phyloP scores from a whole-genome alignment of 768 basidiomycete species.

The Boletus subcaerulescens region DNA sequence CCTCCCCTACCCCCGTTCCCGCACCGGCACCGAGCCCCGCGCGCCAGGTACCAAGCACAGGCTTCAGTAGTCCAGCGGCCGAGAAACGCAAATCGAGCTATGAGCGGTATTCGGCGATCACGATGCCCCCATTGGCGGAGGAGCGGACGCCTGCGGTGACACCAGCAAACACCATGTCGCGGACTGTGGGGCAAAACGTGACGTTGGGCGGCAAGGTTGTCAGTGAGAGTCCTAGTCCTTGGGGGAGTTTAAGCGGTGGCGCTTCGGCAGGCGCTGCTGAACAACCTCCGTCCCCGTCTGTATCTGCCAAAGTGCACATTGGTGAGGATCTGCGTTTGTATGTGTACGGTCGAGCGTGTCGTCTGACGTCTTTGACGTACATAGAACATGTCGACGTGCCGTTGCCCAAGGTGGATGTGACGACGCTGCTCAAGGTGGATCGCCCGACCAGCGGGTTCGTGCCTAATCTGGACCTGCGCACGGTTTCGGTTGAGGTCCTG shows the following conservation, averaged over 20 bases:
- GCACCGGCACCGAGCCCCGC: background rate
- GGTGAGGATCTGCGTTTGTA: conserved; percentile 23
- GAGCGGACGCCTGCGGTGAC: conserved; percentile 58
- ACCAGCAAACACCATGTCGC: conserved; percentile 53
- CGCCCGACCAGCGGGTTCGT: conserved; percentile 8
- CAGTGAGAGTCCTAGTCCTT: conserved; percentile 6
- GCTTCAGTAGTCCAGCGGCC: conserved; percentile 22
- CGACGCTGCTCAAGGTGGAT: conserved; percentile 32
- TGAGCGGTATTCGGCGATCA: conserved; percentile 61
- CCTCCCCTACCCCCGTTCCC: background rate
- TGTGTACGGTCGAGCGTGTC: too few relatives aligned
- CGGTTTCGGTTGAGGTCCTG: conserved; percentile 75
- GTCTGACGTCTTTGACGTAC: conserved; percentile 1
- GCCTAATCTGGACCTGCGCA: conserved; percentile 39
- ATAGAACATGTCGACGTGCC: conserved; percentile 42
- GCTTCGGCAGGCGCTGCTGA: background rate
- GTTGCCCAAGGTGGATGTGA: conserved; percentile 43
- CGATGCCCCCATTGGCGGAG: conserved; percentile 65
- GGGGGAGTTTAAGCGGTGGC: conserved; percentile 8
- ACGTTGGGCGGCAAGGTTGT: conserved; percentile 4
- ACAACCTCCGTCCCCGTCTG: background rate
- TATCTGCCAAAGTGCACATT: conserved; percentile 28
- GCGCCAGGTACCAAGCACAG: conserved; percentile 14
- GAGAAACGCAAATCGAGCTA: conserved; percentile 68
- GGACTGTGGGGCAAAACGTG: conserved; percentile 14